Percentiles rank a stretch among this genome's conserved stretches.
Conservation (phyloP, 441 rosid species). For the Macaranga tanarius region DNA sequence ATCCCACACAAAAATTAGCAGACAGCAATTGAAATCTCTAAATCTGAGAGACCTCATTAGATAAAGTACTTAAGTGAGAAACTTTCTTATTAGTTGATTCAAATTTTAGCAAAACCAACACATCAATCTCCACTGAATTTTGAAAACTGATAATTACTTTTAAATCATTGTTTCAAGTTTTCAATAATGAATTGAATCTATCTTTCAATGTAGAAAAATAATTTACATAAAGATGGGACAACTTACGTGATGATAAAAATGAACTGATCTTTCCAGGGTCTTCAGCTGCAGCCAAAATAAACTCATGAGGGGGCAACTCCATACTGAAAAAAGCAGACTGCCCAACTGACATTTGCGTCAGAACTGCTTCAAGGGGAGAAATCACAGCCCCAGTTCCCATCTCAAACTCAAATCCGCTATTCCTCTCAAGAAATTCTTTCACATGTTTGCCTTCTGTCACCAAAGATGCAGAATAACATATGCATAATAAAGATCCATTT, state of each 20-base stretch:
- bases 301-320: constrained; percentile 46
- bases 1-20: not conserved
- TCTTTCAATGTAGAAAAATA: not conserved
- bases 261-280: constrained; percentile 46
- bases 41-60: not conserved
- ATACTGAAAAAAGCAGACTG: constrained; percentile 59
- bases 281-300: constrained; percentile 59
- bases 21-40: not conserved
- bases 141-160: not conserved
- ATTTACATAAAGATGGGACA: constrained; percentile 20
- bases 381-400: constrained; percentile 75
- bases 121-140: not conserved
- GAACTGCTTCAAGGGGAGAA: constrained; percentile 60
- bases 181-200: not conserved
- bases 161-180: not conserved
- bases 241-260: constrained; percentile 63
- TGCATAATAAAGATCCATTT: constrained; percentile 54
- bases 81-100: not conserved
- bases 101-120: not conserved
- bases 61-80: not conserved
- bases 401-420: constrained; percentile 88
- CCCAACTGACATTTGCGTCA: constrained; percentile 79
- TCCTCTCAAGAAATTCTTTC: constrained; percentile 78
- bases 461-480: constrained; percentile 64
- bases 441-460: constrained; percentile 37